Evolutionary conservation across 805 yeast genomes (phyloP).

Genomic region (Tetrapisispora taiwanensis): DNA sequence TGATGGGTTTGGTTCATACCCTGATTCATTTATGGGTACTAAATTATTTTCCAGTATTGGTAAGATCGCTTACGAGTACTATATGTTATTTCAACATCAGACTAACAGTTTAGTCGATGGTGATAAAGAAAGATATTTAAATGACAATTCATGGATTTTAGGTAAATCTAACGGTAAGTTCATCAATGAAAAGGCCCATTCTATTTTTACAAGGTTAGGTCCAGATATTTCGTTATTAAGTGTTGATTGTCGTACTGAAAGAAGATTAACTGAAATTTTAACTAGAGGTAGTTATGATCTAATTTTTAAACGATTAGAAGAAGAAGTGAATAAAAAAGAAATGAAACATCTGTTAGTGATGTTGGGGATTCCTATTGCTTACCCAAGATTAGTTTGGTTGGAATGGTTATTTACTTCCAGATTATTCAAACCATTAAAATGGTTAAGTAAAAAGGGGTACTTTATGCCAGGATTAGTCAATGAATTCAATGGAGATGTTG

Average conservation of each 20-base stretch:
- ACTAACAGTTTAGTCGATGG: constrained; percentile 32
- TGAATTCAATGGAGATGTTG: constrained; percentile 86
- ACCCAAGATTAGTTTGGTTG: constrained; percentile 88
- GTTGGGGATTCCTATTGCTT: constrained; percentile 91
- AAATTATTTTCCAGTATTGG: constrained; percentile 68
- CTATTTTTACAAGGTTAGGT: constrained; percentile 67
- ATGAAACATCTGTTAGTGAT: constrained; percentile 70
- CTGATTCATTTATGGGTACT: constrained; percentile 60
- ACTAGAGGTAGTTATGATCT: constrained; percentile 44
- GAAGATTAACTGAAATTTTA: constrained; percentile 53
- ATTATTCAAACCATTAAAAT: constrained; percentile 53
- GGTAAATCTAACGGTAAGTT: constrained; percentile 48
- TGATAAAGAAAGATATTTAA: constrained; percentile 28
- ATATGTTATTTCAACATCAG: constrained; percentile 88
- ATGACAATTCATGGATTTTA: constrained; percentile 52
- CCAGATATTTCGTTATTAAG: constrained; percentile 63
- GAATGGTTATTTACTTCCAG: constrained; percentile 63
- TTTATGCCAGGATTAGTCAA: constrained; percentile 67
- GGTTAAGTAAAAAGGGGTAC: constrained; percentile 49
- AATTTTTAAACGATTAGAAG: constrained; percentile 48
- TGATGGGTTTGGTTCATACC: constrained; percentile 91
- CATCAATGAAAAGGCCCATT: constrained; percentile 56
- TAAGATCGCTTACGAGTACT: constrained; percentile 68
- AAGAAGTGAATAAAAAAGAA: constrained; percentile 40
- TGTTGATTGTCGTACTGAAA: constrained; percentile 87